Evolutionary conservation across 345 rosid species (phyloP).

Genomic region (Eucalyptus marginata): DNA sequence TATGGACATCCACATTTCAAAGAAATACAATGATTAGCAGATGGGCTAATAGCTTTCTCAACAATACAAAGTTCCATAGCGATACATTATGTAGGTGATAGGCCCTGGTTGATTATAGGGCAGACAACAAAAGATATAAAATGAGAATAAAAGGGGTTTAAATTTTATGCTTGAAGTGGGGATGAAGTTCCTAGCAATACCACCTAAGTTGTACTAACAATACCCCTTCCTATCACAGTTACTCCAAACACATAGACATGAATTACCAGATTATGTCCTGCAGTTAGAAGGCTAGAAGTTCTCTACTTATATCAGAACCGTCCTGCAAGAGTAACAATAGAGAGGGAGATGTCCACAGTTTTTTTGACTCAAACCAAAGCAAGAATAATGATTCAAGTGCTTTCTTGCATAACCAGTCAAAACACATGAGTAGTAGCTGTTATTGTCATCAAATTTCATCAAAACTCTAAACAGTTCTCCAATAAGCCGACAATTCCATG

Average conservation of each 20-base stretch:
- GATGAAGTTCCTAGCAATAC: background rate
- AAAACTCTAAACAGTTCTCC: background rate
- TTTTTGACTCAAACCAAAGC: background rate
- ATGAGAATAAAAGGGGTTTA: background rate
- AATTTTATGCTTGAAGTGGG: background rate
- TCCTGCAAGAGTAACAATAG: background rate
- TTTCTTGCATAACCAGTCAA: background rate
- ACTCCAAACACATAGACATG: background rate
- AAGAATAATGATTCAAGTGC: background rate
- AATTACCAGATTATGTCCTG: background rate
- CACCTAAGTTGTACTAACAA: background rate
- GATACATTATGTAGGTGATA: background rate
- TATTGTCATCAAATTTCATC: background rate
- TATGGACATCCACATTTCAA: background rate
- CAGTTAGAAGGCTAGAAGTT: background rate
- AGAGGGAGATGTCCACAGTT: background rate
- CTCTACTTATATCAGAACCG: background rate
- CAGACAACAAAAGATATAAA: background rate
- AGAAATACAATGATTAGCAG: background rate
- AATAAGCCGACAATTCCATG: background rate
- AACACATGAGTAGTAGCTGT: background rate
- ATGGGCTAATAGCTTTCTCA: background rate
- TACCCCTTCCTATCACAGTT: background rate
- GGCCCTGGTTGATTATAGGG: background rate
- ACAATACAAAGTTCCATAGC: background rate